Evolutionary conservation across 2,329 filamentous ascomycete genomes (phyloP), one percentile per base, ranked within the genome.

Genomic region (Byssochlamys sp.): DNA sequence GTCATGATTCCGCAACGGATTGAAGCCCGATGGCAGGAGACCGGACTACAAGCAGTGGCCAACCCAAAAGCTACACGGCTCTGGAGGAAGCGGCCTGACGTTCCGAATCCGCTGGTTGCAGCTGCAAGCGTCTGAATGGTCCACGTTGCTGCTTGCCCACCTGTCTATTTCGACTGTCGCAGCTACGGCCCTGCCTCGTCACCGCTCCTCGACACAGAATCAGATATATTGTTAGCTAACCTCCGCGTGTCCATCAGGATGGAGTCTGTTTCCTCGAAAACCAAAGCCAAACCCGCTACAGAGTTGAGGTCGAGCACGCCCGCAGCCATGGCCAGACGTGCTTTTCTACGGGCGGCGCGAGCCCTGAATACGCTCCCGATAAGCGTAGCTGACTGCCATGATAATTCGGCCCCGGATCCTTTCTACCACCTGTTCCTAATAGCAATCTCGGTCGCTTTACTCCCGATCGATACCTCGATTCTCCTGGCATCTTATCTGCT

Each of bases 391-490:
- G 39, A 45, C 39, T 45, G 39, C 39, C 39, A 45, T 45, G 49
- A 51, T 24, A 28, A 51, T n/a, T 14, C 49, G 49, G 49, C 9
- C 3, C 25, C 49, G 12, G 49, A 26, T 26, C 27, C 27, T 51
- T 10, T 28, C 49, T 28, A 28, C 24, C 69, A 65, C 55, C 39
- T 71, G 9, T 57, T 69, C 27, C 63, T 63, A 3, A 66, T 71
- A 28, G 58, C 57, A 12, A 54, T 68, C 25, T 67, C 69, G 0
- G 58, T 70, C 25, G 48, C 63, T 4, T 61, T 72, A 1, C 72
- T 85, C 2, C 83, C 82, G 1, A 58, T 84, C n/a, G 71, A 77
- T 57, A 80, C 76, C 3, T 61, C 69, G 28, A 67, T 82, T 51
- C 67, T 82, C 6, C 55, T 73, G 14, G 55, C 69, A 26, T 69